phyloP scores from a whole-genome alignment of 495 filamentous ascomycete species.

The Hypoxylon fragiforme region DNA sequence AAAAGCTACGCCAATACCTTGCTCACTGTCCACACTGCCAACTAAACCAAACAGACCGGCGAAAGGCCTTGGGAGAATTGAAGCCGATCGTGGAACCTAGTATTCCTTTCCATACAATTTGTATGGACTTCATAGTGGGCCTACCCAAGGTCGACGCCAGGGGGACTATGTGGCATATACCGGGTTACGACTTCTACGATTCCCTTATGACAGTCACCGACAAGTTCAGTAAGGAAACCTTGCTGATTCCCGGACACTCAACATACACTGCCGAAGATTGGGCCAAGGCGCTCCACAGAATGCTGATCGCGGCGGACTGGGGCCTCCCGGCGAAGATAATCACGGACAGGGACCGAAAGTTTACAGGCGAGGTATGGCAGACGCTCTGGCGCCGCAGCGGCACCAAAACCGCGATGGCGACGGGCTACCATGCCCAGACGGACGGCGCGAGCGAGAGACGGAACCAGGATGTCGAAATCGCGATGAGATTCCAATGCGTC shows the following conservation, averaged over 20 bases:
- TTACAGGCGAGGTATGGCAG: too few species aligned
- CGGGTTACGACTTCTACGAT: not conserved
- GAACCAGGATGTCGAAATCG: too few species aligned
- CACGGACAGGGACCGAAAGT: slow-evolving; percentile 1
- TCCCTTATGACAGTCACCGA: not conserved
- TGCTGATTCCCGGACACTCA: not conserved
- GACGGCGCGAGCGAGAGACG: too few species aligned
- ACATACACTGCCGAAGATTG: not conserved
- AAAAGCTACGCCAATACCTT: not conserved
- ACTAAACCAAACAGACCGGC: not conserved
- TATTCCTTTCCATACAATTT: not conserved
- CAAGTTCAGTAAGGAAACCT: not conserved
- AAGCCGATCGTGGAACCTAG: not conserved
- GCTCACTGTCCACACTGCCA: not conserved
- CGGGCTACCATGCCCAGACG: too few species aligned
- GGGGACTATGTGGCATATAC: not conserved
- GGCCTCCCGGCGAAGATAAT: not conserved
- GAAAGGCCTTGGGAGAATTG: not conserved
- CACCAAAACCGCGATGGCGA: too few species aligned
- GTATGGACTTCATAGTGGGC: slow-evolving; percentile 1
- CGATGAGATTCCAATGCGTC: too few species aligned
- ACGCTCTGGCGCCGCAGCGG: too few species aligned
- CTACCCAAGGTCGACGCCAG: not conserved
- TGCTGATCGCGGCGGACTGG: not conserved
- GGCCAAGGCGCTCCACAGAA: not conserved